Evolutionary conservation across 1,284 basidiomycete genomes (phyloP).

Genomic region (Malassezia obtusa): DNA sequence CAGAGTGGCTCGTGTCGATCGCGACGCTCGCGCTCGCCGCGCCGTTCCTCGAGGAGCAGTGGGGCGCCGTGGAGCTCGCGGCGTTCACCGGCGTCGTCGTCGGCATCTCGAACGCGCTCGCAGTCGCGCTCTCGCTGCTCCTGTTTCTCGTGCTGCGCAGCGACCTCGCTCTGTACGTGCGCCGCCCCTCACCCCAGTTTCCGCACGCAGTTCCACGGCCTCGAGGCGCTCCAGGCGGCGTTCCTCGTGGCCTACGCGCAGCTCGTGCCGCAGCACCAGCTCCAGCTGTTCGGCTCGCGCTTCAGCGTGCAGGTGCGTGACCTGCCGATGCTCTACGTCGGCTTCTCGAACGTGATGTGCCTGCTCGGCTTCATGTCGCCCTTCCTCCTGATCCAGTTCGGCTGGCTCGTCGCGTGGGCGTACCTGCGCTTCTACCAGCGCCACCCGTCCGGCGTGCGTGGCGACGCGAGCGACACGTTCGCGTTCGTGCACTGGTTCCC

Average conservation of each 20-base stretch:
- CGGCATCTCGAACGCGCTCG: constrained; percentile 33
- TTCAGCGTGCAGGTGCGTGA: constrained; percentile 50
- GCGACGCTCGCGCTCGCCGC: constrained; percentile 70
- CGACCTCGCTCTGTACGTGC: constrained; percentile 18
- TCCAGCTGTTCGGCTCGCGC: constrained; percentile 63
- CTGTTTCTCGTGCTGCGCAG: constrained; percentile 31
- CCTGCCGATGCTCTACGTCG: constrained; percentile 85
- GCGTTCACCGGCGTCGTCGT: constrained; percentile 69
- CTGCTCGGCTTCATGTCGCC: constrained; percentile 81
- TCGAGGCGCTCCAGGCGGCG: constrained; percentile 80
- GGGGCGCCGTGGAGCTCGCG: constrained; percentile 75
- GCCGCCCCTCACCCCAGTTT: constrained; percentile 49
- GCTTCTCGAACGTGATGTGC: constrained; percentile 78
- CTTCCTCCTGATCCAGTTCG: constrained; percentile 87
- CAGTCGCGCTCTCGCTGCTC: constrained; percentile 33
- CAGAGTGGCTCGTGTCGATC: constrained; percentile 72
- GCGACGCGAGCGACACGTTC: constrained; percentile 91
- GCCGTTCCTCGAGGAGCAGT: constrained; percentile 82
- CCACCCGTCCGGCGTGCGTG: constrained; percentile 57
- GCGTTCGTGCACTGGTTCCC: constrained; percentile 96
- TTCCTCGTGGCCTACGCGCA: constrained; percentile 93
- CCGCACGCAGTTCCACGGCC: constrained; percentile 78
- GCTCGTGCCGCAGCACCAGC: constrained; percentile 91
- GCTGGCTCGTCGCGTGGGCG: constrained; percentile 88
- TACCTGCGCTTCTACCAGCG: constrained; percentile 94